Conservation (phyloP, 2,329 filamentous ascomycete genomes). For the Fusarium sp. region DNA sequence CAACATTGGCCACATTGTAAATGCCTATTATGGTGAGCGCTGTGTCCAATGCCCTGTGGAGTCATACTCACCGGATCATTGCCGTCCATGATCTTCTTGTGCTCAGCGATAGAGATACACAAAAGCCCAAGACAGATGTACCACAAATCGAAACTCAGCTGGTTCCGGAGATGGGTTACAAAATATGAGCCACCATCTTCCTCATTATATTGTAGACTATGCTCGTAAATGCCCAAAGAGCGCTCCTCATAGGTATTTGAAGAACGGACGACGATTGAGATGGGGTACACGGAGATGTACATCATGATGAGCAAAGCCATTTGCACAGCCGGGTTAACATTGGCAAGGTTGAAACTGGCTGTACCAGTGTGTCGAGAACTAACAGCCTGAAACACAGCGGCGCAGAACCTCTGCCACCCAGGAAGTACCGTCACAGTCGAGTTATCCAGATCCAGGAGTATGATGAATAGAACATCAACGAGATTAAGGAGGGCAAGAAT, state of each 20-base stretch:
- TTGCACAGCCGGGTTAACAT: conserved; percentile 62
- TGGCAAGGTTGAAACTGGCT: conserved; percentile 58
- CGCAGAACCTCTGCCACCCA: conserved; percentile 57
- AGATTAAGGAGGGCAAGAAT: conserved; percentile 61
- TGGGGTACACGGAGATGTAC: conserved; percentile 69
- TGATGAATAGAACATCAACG: conserved; percentile 63
- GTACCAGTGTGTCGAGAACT: conserved; percentile 58
- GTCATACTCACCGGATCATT: conserved; percentile 35
- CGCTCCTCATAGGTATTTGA: conserved; percentile 70
- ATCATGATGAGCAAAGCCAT: conserved; percentile 70
- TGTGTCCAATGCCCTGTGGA: fast-evolving
- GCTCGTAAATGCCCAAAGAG: conserved; percentile 64
- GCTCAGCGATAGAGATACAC: conserved; percentile 46
- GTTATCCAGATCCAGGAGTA: conserved; percentile 61
- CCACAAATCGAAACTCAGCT: conserved; percentile 53
- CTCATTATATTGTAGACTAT: conserved; percentile 39
- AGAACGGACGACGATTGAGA: conserved; percentile 67
- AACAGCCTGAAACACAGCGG: conserved; percentile 66
- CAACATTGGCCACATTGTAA: conserved; percentile 45
- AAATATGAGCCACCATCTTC: conserved; percentile 42
- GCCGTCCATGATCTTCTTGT: conserved; percentile 37
- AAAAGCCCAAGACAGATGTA: conserved; percentile 52
- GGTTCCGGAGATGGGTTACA: conserved; percentile 47
- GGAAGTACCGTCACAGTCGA: conserved; percentile 56
- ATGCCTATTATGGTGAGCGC: conserved; percentile 30